These are phyloP conservation scores for Cajanus cajan DNA, from an alignment of 306 rosid species.

Conservation along the genomic window DNA sequence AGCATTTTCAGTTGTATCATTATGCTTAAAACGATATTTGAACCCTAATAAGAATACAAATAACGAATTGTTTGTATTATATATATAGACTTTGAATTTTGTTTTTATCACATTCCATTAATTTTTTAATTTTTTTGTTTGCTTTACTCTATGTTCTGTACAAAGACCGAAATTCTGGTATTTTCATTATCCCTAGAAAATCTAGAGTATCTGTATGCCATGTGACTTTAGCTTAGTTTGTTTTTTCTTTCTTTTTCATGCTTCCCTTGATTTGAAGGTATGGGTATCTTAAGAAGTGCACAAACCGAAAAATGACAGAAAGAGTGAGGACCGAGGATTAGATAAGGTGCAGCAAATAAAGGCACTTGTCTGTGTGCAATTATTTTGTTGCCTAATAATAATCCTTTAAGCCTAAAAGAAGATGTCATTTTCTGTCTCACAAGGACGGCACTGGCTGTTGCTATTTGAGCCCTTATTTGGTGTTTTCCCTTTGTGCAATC, in stretches of 20 bases:
- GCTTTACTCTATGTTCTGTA: not conserved
- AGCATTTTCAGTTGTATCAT: too few relatives aligned
- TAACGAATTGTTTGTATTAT: too few relatives aligned
- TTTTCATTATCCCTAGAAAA: not conserved
- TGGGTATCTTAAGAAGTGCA: constrained; percentile 6
- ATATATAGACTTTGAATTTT: not conserved
- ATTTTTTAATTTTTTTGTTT: not conserved
- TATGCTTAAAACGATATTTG: too few relatives aligned
- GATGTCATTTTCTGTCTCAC: constrained; percentile 11
- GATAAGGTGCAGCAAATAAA: not conserved
- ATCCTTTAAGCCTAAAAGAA: constrained; percentile 25
- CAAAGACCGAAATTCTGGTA: not conserved
- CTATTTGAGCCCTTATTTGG: constrained; percentile 22
- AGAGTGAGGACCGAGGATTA: not conserved
- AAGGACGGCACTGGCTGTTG: constrained; percentile 14
- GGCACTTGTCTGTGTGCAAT: not conserved
- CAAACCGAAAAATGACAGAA: constrained; percentile 25
- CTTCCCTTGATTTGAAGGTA: not conserved
- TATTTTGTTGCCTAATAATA: constrained; percentile 35
- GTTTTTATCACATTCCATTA: not conserved
- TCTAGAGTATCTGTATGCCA: not conserved
- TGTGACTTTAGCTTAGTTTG: not conserved
- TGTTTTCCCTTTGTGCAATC: constrained; percentile 26
- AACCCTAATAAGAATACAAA: too few relatives aligned
- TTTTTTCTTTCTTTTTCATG: too few relatives aligned